These are phyloP conservation scores for Ceratocystis papillata DNA, from an alignment of 2,329 filamentous ascomycete species.

Conservation along the genomic window DNA sequence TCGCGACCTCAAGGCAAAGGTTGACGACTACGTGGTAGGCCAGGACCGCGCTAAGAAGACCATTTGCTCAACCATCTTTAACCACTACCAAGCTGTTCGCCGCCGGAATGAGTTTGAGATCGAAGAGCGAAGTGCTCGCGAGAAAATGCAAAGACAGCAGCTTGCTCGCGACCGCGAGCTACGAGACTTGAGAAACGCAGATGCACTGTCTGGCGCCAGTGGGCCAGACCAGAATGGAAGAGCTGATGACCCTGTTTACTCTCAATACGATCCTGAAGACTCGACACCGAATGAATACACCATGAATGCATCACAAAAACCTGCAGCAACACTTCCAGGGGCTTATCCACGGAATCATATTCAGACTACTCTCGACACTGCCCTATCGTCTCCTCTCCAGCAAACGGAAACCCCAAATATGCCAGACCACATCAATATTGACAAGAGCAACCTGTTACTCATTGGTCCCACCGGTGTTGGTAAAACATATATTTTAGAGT, in stretches of 20 bases:
- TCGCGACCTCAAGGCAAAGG: slow-evolving; percentile 68
- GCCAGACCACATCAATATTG: slow-evolving; percentile 56
- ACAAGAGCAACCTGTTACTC: slow-evolving; percentile 89
- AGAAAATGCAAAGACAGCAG: slow-evolving; percentile 60
- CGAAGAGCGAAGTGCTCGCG: slow-evolving; percentile 43
- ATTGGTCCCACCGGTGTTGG: slow-evolving; percentile 90
- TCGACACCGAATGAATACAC: slow-evolving; percentile 27
- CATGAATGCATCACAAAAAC: not conserved
- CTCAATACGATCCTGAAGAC: slow-evolving; percentile 25
- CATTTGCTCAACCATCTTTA: slow-evolving; percentile 85
- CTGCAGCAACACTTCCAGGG: not conserved
- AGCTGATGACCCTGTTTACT: slow-evolving; percentile 15
- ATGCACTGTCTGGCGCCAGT: slow-evolving; percentile 22
- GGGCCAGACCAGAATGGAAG: slow-evolving; percentile 22
- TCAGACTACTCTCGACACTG: slow-evolving; percentile 19
- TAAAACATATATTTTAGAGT: slow-evolving; percentile 85
- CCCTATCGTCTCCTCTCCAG: slow-evolving; percentile 37
- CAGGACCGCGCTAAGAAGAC: slow-evolving; percentile 93
- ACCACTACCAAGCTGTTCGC: slow-evolving; percentile 85
- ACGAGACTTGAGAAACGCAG: slow-evolving; percentile 26
- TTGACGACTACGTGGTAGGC: slow-evolving; percentile 93
- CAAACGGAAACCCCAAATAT: slow-evolving; percentile 38
- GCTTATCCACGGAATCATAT: not conserved
- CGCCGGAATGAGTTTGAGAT: slow-evolving; percentile 69
- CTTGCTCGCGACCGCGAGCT: slow-evolving; percentile 56